Evolutionary conservation across 2,329 filamentous ascomycete genomes (phyloP), one percentile per base, ranked within the genome.

Genomic region (Diatrype stigma): DNA sequence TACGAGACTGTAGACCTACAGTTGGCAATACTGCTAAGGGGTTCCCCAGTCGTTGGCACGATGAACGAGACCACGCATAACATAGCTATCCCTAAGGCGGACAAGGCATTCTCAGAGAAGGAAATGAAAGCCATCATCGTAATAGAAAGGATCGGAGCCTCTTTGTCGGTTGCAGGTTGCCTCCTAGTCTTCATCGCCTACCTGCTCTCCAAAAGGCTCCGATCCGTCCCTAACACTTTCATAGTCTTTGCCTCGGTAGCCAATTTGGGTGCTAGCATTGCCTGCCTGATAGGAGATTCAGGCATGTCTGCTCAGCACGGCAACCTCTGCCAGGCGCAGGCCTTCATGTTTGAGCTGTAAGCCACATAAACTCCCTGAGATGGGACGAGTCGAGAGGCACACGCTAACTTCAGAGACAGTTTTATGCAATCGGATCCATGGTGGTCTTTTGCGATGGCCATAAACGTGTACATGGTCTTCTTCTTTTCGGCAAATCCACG

Each of bases 361-460:
- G 86, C 71, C 44, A 5, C 16, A 21, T 28, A 11, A 17, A 26
- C 8, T 12, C 23, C 17, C 12, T 3, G 16, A 2, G 22, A 7
- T 21, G 26, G 17, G 32, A 42, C 14, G 6, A 45, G 12, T 4
- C 2, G n/a, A n/a, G n/a, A n/a, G n/a, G n/a, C n/a, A n/a, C 40
- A 44, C 44, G 14, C 55, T 60, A 48, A 61, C 46, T 4, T 42
- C 16, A n/a, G 23, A 16, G 12, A 7, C 55, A 89, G 85, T 82
- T 90, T 90, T 67, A 87, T 89, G 81, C 85, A 87, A 57, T 86
- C 85, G 5, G 86, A 90, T 67, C 83, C 85, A 0, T 79, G 87
- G 71, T 91, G 85, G 87, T 88, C 87, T 0, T 80, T 91, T 49
- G 86, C 86, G 56, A 93, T 94, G 89, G 87, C 89, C 3, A 76